Evolutionary conservation across 306 rosid genomes (phyloP), one percentile per base, ranked within the genome.

Genomic region (Acacia melanoxylon): DNA sequence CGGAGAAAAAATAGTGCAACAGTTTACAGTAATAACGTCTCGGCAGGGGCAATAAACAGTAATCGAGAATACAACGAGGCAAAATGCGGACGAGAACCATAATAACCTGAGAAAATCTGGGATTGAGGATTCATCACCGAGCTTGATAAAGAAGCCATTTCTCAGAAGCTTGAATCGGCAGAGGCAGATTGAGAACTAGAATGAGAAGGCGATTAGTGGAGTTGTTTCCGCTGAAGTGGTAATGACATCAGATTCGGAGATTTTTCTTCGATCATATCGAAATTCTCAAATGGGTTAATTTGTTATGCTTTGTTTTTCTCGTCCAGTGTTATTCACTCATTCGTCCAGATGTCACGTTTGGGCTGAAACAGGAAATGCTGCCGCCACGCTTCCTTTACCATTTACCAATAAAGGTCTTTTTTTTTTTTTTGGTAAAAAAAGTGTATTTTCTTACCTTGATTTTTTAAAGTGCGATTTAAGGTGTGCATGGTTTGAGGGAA

Each of bases 101-200:
- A 31, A 67, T 59, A 2, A 87, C 92, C 90, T 78, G 88, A 77
- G 0, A 80, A 68, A 75, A 86, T 78, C 15, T 77, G 87, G 66
- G 87, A 68, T 4, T 63, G 69, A 49, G 83, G 81, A 77, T 24
- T 83, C 45, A 42, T 81, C 10, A 40, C 49, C 76, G 85, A 84
- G 74, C 40, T 78, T 69, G 92, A 85, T 41, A 89, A 48, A 62
- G 85, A 1, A 35, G 77, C 88, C 92, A 89, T 89, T 70, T 59
- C 13, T 37, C 51, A n/a, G 74, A 73, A 45, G 65, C 35, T 35
- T 29, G 77, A 58, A 58, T 40, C 31, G 5, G 40, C 68, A 40
- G 52, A 19, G 1, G 61, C 73, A 46, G 49, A 45, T 58, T 8
- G 22, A 16, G 54, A 80, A 65, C 4, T 19, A 66, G 24, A 33